Percentiles rank a stretch among this genome's conserved stretches.
Evolutionary conservation across 306 rosid genomes (phyloP).

Genomic region (Cyamopsis tetragonoloba): DNA sequence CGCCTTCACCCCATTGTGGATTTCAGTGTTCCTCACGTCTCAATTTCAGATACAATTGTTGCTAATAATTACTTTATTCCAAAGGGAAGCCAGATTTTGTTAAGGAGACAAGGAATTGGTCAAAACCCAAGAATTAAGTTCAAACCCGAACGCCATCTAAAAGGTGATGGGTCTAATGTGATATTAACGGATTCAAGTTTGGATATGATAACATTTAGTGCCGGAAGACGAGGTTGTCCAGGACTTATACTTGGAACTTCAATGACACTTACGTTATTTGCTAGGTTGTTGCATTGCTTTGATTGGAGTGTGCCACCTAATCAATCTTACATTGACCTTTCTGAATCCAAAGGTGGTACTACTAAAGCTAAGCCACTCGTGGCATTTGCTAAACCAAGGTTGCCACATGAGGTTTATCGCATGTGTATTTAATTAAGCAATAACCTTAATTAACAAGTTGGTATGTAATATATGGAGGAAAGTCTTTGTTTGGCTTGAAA

Average conservation of each 20-base stretch:
- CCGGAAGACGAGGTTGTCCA: constrained; percentile 1
- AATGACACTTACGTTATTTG: constrained; percentile 2
- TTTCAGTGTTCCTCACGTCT: constrained; percentile 32
- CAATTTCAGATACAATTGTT: constrained; percentile 13
- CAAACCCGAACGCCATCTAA: constrained; percentile 30
- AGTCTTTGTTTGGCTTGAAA: no score
- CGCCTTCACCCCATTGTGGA: constrained; percentile 37
- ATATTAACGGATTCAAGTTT: constrained; percentile 15
- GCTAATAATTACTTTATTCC: constrained; percentile 38
- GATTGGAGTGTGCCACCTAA: constrained; percentile 8
- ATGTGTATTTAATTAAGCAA: no score
- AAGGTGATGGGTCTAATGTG: background rate
- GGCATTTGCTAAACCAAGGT: constrained; percentile 14
- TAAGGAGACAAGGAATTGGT: constrained; percentile 28
- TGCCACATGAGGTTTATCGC: background rate
- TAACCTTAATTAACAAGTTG: no score
- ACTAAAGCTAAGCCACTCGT: background rate
- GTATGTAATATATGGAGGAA: no score
- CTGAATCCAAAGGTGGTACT: background rate
- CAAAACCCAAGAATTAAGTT: constrained; percentile 16
- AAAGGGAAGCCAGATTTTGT: constrained; percentile 31
- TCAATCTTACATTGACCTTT: background rate
- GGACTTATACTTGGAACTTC: background rate
- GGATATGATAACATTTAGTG: constrained; percentile 16
- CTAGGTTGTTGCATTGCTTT: constrained; percentile 23